These are phyloP conservation scores for Nakaseomyces sp. DNA, from an alignment of 1,139 yeast genomes.

Conservation along the genomic window DNA sequence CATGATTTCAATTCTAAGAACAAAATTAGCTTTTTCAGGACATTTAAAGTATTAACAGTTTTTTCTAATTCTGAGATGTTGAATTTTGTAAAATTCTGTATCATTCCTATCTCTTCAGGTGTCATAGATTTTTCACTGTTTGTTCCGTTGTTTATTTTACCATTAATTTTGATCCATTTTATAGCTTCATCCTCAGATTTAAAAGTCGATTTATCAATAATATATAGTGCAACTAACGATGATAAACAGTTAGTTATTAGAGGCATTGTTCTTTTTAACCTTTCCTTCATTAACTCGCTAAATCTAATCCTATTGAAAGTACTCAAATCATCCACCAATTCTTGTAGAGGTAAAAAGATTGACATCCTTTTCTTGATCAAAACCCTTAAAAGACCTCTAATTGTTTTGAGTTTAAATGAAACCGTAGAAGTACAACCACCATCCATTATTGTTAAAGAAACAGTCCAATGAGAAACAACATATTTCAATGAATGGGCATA, in stretches of 20 bases:
- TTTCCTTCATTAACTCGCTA: slow-evolving; percentile 13
- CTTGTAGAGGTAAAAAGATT: slow-evolving; percentile 10
- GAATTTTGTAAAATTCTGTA: slow-evolving; percentile 48
- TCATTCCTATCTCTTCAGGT: slow-evolving; percentile 43
- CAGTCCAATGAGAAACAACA: slow-evolving; percentile 13
- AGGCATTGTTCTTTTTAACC: slow-evolving; percentile 11
- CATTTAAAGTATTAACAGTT: slow-evolving; percentile 32
- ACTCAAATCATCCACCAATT: slow-evolving; percentile 9
- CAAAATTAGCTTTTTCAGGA: slow-evolving; percentile 38
- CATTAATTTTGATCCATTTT: slow-evolving; percentile 7
- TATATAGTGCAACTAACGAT: slow-evolving; percentile 14
- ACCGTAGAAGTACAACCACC: slow-evolving; percentile 1
- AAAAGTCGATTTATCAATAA: neutral
- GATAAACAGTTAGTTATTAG: slow-evolving; percentile 15
- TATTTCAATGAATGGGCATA: slow-evolving; percentile 14
- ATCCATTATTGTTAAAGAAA: neutral
- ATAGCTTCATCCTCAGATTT: slow-evolving; percentile 10
- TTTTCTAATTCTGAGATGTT: slow-evolving; percentile 41
- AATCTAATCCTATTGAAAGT: slow-evolving; percentile 4
- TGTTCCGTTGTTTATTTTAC: slow-evolving; percentile 9
- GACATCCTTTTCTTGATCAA: slow-evolving; percentile 8
- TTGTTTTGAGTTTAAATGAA: slow-evolving; percentile 7
- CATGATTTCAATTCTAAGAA: slow-evolving; percentile 39
- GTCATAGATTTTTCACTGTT: slow-evolving; percentile 16
- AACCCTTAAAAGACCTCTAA: slow-evolving; percentile 11